These are phyloP conservation scores for Cordyceps pruinosa DNA, from an alignment of 2,329 filamentous ascomycete genomes.

Conservation along the genomic window DNA sequence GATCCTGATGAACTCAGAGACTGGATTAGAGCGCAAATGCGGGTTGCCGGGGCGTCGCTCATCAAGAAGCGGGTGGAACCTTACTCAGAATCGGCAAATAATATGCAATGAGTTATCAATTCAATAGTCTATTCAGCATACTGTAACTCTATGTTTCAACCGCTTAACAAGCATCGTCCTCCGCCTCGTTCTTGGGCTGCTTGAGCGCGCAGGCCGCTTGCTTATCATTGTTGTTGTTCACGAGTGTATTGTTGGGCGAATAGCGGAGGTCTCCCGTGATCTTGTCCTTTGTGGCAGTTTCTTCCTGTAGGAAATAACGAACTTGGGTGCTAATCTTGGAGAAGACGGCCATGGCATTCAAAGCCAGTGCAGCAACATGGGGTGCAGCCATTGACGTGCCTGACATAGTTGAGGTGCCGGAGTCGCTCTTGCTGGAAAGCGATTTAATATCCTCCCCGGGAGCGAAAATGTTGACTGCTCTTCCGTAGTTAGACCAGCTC, in stretches of 20 bases:
- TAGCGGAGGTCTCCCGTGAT: neutral
- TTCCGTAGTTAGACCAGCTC: constrained; percentile 43
- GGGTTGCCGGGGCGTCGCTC: too few relatives aligned
- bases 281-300: neutral
- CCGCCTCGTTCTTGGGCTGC: neutral
- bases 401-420: constrained; percentile 30
- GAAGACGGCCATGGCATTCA: constrained; percentile 49
- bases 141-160: too few relatives aligned
- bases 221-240: neutral
- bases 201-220: neutral
- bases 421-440: constrained; percentile 36
- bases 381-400: constrained; percentile 38
- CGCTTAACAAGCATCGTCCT: neutral
- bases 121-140: too few relatives aligned
- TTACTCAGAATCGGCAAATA: too few relatives aligned
- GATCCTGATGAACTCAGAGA: too few relatives aligned
- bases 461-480: constrained; percentile 33
- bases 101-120: too few relatives aligned
- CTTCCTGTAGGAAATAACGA: neutral
- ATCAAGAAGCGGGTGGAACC: too few relatives aligned
- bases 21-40: too few relatives aligned
- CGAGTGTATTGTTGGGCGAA: neutral
- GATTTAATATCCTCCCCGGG: constrained; percentile 34
- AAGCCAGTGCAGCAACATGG: constrained; percentile 28
- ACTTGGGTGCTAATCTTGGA: constrained; percentile 19